Percentiles rank a stretch among this genome's conserved stretches.
These are phyloP conservation scores for Hibiscus trionum DNA, from an alignment of 345 rosid genomes.

Conservation along the genomic window DNA sequence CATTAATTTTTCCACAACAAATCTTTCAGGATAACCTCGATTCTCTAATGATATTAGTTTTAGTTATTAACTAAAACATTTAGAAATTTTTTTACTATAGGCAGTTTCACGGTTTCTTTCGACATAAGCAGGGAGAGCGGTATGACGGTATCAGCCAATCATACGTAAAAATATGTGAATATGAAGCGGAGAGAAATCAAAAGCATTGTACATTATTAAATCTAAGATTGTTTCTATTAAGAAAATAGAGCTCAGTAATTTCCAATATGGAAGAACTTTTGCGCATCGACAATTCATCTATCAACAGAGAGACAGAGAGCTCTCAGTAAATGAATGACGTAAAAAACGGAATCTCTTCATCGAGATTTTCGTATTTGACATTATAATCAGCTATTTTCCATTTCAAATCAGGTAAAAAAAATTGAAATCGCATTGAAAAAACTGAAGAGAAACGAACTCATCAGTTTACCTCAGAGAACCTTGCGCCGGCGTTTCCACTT, in stretches of 20 bases:
- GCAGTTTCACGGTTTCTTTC: background rate
- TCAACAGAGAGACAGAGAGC: background rate
- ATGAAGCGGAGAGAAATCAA: background rate
- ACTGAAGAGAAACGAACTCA: conserved; percentile 1
- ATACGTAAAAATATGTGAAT: background rate
- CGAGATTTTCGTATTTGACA: background rate
- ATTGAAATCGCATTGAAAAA: background rate
- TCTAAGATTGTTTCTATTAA: background rate
- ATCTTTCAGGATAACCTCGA: background rate
- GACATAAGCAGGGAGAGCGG: background rate
- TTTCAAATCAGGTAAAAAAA: background rate
- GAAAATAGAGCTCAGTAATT: background rate
- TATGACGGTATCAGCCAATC: background rate
- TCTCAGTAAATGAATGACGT: background rate
- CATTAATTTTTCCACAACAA: background rate
- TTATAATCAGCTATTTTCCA: background rate
- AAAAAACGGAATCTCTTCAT: background rate
- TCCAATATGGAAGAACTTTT: background rate
- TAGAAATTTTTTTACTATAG: background rate
- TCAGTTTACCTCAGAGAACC: conserved; percentile 20
- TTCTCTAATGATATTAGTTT: background rate
- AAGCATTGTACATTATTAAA: background rate
- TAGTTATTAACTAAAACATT: background rate
- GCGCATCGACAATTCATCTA: background rate
- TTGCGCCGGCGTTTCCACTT: background rate